Conservation (phyloP, 768 basidiomycete genomes). For the Phylloporus sp. region DNA sequence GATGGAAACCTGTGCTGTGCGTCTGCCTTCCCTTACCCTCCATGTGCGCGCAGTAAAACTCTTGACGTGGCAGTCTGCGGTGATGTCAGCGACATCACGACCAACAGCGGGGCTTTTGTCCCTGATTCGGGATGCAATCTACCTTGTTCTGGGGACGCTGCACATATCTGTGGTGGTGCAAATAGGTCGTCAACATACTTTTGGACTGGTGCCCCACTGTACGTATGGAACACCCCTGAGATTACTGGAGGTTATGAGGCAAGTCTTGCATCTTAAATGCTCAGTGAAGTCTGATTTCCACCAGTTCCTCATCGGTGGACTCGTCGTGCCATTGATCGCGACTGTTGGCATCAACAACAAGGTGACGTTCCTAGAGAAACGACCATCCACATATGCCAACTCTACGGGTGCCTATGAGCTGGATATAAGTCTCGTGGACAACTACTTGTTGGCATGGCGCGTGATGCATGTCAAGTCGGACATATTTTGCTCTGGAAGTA, state of each 20-base stretch:
- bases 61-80: no score
- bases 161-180: slow-evolving; percentile 63
- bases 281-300: background rate
- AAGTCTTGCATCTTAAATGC: slow-evolving; percentile 15
- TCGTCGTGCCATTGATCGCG: no score
- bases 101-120: slow-evolving; percentile 29
- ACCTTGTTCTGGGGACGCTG: slow-evolving; percentile 67
- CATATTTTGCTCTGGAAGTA: slow-evolving; percentile 73
- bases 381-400: slow-evolving; percentile 51
- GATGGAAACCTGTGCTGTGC: slow-evolving; percentile 71
- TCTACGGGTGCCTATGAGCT: slow-evolving; percentile 78
- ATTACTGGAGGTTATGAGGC: slow-evolving; percentile 72
- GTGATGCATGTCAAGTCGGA: slow-evolving; percentile 73
- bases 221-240: slow-evolving; percentile 61
- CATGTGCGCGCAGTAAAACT: no score
- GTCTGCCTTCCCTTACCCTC: slow-evolving; percentile 23
- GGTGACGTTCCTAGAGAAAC: slow-evolving; percentile 74
- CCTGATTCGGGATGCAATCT: slow-evolving; percentile 39
- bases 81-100: slow-evolving; percentile 51
- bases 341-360: slow-evolving; percentile 85
- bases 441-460: no score
- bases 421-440: slow-evolving; percentile 53
- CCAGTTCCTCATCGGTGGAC: slow-evolving; percentile 48
- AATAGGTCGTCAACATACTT: slow-evolving; percentile 51
- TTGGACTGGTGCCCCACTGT: slow-evolving; percentile 45